Evolutionary conservation across 2,329 filamentous ascomycete species (phyloP).

Genomic region (Gremmenia infestans): DNA sequence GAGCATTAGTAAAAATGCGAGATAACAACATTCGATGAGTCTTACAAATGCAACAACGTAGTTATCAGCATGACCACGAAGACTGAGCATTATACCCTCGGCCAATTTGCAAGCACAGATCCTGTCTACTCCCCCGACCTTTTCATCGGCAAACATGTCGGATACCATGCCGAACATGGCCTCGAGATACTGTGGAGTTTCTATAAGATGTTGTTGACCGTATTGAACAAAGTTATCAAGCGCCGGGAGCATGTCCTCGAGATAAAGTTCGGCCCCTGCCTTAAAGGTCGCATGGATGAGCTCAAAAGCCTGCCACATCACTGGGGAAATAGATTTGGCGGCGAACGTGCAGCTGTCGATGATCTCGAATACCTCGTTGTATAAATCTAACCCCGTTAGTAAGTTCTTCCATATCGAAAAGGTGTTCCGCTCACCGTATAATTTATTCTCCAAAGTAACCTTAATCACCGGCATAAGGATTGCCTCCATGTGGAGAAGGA

Average conservation of each 20-base stretch:
- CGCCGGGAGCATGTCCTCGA: constrained; percentile 97
- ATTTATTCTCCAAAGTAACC: constrained; percentile 94
- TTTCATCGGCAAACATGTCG: constrained; percentile 88
- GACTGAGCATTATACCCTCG: constrained; percentile 94
- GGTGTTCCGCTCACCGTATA: constrained; percentile 62
- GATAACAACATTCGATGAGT: not conserved
- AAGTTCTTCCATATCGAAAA: constrained; percentile 5
- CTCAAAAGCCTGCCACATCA: constrained; percentile 98
- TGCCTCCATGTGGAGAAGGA: constrained; percentile 88
- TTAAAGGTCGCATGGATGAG: constrained; percentile 97
- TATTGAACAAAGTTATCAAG: constrained; percentile 98
- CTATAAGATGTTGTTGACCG: constrained; percentile 71
- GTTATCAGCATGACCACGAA: constrained; percentile 81
- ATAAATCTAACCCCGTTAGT: constrained; percentile 59
- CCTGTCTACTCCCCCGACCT: constrained; percentile 87
- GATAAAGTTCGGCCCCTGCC: constrained; percentile 90
- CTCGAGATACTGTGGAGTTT: constrained; percentile 81
- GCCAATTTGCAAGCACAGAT: constrained; percentile 98
- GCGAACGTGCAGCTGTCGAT: constrained; percentile 99
- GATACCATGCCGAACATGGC: constrained; percentile 91
- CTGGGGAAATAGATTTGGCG: constrained; percentile 88
- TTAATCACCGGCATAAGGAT: constrained; percentile 96
- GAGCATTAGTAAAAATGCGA: not conserved
- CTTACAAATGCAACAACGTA: constrained; percentile 73
- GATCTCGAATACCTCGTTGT: constrained; percentile 98